Conservation (phyloP, 306 rosid genomes). For the Begonia fuchsioides region DNA sequence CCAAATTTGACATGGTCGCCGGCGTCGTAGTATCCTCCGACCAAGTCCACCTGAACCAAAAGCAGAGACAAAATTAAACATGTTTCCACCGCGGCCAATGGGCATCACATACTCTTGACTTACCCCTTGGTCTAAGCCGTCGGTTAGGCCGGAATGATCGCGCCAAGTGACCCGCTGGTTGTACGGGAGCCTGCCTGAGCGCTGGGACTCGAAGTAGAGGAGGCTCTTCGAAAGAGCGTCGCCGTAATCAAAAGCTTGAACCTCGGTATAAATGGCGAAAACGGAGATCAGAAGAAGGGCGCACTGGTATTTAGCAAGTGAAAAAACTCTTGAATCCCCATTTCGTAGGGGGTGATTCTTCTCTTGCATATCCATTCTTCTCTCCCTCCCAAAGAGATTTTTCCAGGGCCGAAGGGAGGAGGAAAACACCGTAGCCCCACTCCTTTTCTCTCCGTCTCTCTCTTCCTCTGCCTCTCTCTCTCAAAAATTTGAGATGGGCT, state of each 20-base stretch:
- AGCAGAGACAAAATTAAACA: background rate
- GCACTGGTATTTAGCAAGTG: background rate
- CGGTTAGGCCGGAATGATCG: constrained; percentile 62
- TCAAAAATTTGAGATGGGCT: too few relatives aligned
- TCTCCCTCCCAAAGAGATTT: constrained; percentile 31
- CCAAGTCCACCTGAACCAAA: constrained; percentile 61
- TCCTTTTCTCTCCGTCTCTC: background rate
- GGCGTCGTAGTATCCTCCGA: constrained; percentile 87
- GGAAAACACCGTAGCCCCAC: constrained; percentile 3
- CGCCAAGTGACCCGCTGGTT: constrained; percentile 76
- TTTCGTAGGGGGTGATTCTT: constrained; percentile 5
- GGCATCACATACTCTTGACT: background rate
- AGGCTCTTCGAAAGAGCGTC: constrained; percentile 59
- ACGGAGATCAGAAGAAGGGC: background rate
- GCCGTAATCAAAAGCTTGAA: constrained; percentile 29
- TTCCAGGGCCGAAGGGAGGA: constrained; percentile 34
- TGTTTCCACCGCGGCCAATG: background rate
- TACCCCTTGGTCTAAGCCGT: constrained; percentile 83
- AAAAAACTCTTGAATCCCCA: background rate
- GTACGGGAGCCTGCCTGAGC: constrained; percentile 74
- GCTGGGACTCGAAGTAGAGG: constrained; percentile 78
- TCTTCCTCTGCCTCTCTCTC: background rate
- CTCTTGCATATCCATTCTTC: constrained; percentile 23
- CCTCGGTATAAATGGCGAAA: background rate
- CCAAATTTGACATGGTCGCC: constrained; percentile 87